Percentiles rank a stretch among this genome's conserved stretches.
Conservation (phyloP, 2,329 filamentous ascomycete species). For the Escovopsis weberi region DNA sequence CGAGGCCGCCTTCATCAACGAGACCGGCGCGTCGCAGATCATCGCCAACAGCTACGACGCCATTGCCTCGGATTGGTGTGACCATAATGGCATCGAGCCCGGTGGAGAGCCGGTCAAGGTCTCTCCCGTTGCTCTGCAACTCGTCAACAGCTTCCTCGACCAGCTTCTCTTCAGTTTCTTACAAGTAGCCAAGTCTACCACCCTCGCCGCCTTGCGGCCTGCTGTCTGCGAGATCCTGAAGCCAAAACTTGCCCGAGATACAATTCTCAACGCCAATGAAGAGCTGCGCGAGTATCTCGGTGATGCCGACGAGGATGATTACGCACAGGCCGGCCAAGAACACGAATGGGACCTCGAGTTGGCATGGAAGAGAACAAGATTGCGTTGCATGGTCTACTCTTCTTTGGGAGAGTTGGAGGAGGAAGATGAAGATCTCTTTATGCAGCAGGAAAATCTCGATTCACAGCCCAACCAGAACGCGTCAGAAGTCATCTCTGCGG, state of each 20-base stretch:
- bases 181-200: constrained; percentile 63
- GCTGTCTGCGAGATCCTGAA: constrained; percentile 81
- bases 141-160: constrained; percentile 88
- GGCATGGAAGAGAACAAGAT: constrained; percentile 82
- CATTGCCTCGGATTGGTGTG: constrained; percentile 53
- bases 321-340: constrained; percentile 34
- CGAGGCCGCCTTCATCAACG: constrained; percentile 73
- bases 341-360: constrained; percentile 78
- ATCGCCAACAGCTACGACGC: constrained; percentile 78
- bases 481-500: constrained; percentile 65
- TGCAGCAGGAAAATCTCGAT: constrained; percentile 63
- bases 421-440: constrained; percentile 84
- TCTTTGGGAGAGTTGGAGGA: constrained; percentile 94
- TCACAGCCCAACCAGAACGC: constrained; percentile 40
- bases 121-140: constrained; percentile 53
- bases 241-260: constrained; percentile 73
- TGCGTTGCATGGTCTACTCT: constrained; percentile 97
- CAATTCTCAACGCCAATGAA: constrained; percentile 69
- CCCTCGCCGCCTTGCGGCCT: constrained; percentile 58
- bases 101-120: constrained; percentile 57
- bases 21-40: constrained; percentile 78
- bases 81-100: constrained; percentile 51
- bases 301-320: constrained; percentile 60
- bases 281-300: constrained; percentile 81
- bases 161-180: constrained; percentile 86